phyloP scores from a whole-genome alignment of 2,329 filamentous ascomycete species.

The Alternaria metachromatica region DNA sequence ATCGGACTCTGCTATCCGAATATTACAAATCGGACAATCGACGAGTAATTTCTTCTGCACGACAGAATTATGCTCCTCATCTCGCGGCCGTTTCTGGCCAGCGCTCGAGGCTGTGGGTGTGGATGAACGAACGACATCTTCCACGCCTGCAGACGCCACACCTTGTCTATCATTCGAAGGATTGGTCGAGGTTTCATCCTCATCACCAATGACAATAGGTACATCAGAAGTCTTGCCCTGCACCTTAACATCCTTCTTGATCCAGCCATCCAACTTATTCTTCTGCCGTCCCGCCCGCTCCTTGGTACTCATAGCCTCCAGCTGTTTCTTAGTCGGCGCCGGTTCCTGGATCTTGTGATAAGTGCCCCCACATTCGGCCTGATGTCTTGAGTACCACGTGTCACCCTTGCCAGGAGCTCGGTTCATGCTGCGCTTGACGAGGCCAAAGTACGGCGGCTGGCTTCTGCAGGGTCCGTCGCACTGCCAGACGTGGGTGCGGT shows the following conservation, averaged over 20 bases:
- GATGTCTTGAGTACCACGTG: slow-evolving; percentile 51
- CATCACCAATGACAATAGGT: slow-evolving; percentile 10
- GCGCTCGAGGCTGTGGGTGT: not conserved
- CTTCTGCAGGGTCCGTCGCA: slow-evolving; percentile 51
- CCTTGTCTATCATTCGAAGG: slow-evolving; percentile 12
- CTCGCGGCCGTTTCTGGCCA: slow-evolving; percentile 30
- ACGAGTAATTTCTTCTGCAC: slow-evolving; percentile 34
- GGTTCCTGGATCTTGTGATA: slow-evolving; percentile 53
- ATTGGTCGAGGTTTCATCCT: slow-evolving; percentile 13
- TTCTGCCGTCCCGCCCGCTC: slow-evolving; percentile 53
- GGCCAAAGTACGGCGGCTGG: slow-evolving; percentile 51
- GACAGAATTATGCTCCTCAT: slow-evolving; percentile 16
- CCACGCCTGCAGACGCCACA: slow-evolving; percentile 9
- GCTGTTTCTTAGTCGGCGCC: slow-evolving; percentile 51
- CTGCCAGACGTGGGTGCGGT: slow-evolving; percentile 54
- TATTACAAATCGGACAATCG: slow-evolving; percentile 50
- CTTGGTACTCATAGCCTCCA: slow-evolving; percentile 48
- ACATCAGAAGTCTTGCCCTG: slow-evolving; percentile 20
- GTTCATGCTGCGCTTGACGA: slow-evolving; percentile 57
- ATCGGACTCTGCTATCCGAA: slow-evolving; percentile 32
- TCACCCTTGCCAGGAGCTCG: slow-evolving; percentile 51
- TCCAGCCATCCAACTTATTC: slow-evolving; percentile 54
- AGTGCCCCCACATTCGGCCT: slow-evolving; percentile 50
- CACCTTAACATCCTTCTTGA: slow-evolving; percentile 23
- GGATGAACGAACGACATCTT: slow-evolving; percentile 4